Percentiles rank a stretch among this genome's conserved stretches.
Conservation (phyloP, 768 basidiomycete genomes). For the Suillus americanus region DNA sequence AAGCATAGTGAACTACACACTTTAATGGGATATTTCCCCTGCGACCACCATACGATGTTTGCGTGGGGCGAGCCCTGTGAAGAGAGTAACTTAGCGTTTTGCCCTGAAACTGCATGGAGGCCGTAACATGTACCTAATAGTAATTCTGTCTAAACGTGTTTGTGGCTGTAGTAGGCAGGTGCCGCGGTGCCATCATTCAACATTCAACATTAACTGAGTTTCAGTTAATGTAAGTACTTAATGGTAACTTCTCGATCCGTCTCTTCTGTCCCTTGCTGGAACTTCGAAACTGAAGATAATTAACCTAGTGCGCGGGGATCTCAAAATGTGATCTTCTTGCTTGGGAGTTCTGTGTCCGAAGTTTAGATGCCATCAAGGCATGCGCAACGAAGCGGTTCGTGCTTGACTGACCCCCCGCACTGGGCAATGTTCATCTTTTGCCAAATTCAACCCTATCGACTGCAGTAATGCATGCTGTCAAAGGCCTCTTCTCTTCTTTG, state of each 20-base stretch:
- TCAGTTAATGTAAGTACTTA: slow-evolving; percentile 6
- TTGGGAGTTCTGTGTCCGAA: slow-evolving; percentile 6
- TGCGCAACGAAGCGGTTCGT: slow-evolving; percentile 15
- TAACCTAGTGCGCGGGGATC: slow-evolving; percentile 26
- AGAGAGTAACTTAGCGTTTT: slow-evolving; percentile 2
- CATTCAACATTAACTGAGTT: not conserved
- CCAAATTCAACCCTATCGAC: slow-evolving; percentile 12
- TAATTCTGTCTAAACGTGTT: slow-evolving; percentile 4
- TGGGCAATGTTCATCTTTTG: slow-evolving; percentile 16
- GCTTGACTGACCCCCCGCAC: slow-evolving; percentile 1
- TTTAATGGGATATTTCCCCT: slow-evolving; percentile 13
- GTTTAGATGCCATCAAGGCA: slow-evolving; percentile 13
- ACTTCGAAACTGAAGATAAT: slow-evolving; percentile 20
- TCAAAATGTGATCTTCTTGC: slow-evolving; percentile 24
- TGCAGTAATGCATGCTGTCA: slow-evolving; percentile 11
- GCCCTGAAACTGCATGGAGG: slow-evolving; percentile 7
- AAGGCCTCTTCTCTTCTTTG: slow-evolving; percentile 25
- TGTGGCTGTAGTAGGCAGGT: not conserved
- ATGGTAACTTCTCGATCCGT: slow-evolving; percentile 5
- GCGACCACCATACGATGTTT: slow-evolving; percentile 5
- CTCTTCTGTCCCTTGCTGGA: slow-evolving; percentile 10
- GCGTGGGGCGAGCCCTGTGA: slow-evolving; percentile 3
- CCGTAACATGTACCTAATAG: slow-evolving; percentile 3
- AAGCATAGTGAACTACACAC: slow-evolving; percentile 23
- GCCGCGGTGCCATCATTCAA: slow-evolving; percentile 3